Percentiles rank a stretch among this genome's conserved stretches.
These are phyloP conservation scores for Microbotryum silenes-acaulis DNA, from an alignment of 1,284 basidiomycete species.

Conservation along the genomic window DNA sequence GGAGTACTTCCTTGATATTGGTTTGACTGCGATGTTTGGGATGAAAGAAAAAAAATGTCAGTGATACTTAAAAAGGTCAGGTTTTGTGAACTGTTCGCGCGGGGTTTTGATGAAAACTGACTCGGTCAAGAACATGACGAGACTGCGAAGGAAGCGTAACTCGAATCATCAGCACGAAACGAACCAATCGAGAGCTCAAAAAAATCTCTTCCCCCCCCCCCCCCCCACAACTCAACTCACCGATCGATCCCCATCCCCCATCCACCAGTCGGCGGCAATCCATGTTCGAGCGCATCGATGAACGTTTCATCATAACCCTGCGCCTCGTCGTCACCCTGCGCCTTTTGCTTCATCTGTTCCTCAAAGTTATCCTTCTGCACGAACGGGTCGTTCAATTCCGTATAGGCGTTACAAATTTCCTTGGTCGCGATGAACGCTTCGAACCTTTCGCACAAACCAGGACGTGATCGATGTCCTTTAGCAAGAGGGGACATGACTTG, in stretches of 20 bases:
- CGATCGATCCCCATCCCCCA: constrained; percentile 90
- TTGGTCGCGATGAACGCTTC: constrained; percentile 98
- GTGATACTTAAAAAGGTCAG: no score
- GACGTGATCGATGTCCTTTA: constrained; percentile 86
- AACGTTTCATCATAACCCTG: constrained; percentile 94
- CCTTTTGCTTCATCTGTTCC: constrained; percentile 86
- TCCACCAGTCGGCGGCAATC: constrained; percentile 92
- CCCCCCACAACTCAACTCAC: constrained; percentile 10
- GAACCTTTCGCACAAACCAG: constrained; percentile 95
- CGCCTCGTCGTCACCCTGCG: constrained; percentile 93
- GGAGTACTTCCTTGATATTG: constrained; percentile 50
- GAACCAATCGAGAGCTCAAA: constrained; percentile 13
- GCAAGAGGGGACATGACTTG: constrained; percentile 99
- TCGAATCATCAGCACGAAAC: background rate
- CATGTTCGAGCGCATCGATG: constrained; percentile 82
- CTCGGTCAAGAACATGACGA: constrained; percentile 94
- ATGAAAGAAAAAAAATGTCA: background rate
- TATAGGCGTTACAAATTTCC: constrained; percentile 97
- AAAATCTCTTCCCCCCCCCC: no score
- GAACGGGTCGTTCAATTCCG: constrained; percentile 96
- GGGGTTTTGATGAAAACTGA: background rate
- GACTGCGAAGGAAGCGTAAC: constrained; percentile 40
- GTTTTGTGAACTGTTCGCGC: background rate
- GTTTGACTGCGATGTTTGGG: constrained; percentile 46
- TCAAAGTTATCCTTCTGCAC: constrained; percentile 94